Percentiles rank a stretch among this genome's conserved stretches.
These are phyloP conservation scores for Colletotrichum sojae DNA, from an alignment of 2,329 filamentous ascomycete genomes.

Conservation along the genomic window DNA sequence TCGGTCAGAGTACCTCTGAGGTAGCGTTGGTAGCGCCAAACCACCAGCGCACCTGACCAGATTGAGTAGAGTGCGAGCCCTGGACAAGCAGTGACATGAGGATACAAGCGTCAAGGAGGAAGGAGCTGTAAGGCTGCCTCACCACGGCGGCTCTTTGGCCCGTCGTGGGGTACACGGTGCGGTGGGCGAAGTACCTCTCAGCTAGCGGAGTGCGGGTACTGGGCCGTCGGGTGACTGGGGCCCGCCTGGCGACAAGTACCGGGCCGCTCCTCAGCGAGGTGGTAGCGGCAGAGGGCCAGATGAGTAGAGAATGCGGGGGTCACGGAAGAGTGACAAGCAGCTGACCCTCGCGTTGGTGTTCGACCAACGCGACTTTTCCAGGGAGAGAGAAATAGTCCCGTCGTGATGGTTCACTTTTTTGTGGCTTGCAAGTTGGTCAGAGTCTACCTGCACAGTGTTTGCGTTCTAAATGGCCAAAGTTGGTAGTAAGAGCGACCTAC, in stretches of 20 bases:
- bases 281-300: conserved; percentile 21
- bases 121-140: neutral
- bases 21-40: conserved; percentile 27
- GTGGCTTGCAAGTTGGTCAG: too few relatives aligned
- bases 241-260: conserved; percentile 27
- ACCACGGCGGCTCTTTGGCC: conserved; percentile 6
- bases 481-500: neutral
- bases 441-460: neutral
- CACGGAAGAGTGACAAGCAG: conserved; percentile 9
- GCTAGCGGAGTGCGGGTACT: conserved; percentile 6
- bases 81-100: conserved; percentile 3
- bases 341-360: neutral
- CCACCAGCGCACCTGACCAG: conserved; percentile 35
- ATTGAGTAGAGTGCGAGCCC: neutral
- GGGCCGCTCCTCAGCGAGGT: conserved; percentile 14
- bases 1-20: conserved; percentile 32
- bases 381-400: too few relatives aligned
- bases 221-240: conserved; percentile 6
- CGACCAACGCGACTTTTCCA: too few relatives aligned
- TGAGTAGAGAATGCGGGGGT: conserved; percentile 25
- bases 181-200: conserved; percentile 9
- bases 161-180: neutral
- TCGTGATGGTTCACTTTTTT: too few relatives aligned
- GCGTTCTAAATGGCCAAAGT: neutral
- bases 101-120: conserved; percentile 24